Evolutionary conservation across 2,329 filamentous ascomycete species (phyloP), one percentile per base, ranked within the genome.

Genomic region (Elsinoe batatas): DNA sequence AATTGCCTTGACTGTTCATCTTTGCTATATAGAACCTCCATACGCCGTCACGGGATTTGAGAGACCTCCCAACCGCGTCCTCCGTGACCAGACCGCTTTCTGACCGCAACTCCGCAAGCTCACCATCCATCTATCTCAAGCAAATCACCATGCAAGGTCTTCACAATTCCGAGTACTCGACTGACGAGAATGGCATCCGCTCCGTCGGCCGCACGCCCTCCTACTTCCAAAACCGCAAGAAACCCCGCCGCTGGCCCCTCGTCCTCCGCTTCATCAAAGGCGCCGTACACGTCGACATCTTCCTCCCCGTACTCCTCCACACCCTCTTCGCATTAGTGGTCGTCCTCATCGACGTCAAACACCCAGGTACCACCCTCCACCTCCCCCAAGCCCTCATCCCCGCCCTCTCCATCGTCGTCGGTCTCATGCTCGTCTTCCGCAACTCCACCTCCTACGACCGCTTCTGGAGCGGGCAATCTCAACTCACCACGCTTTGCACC

Each of bases 341-440:
- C 54, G 79, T 82, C 30, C 82, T 76, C 61, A 66, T 82, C 56
- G 79, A 84, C 64, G 73, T 78, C 20, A 12, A 18, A n/a, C 30
- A 46, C 40, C 53, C 53, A 1, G n/a, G 6, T 7, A 35, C 37
- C 8, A 54, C 46, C 70, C 53, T 58, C 7, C 76, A 74, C 37
- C 72, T 84, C 35, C 81, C 82, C 7, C 73, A 74, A 47, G 78
- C 72, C 60, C 83, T 84, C 59, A 80, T 84, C 43, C 81, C 82
- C 1, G 79, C 76, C 12, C 70, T 85, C 1, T 81, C 78, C 33
- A 85, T 85, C 56, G 82, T 85, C 51, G 81, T 85, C 2, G 82
- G 82, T 62, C 67, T 85, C 38, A 83, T 85, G 76, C 79, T 85
- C 33, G 82, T 85, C 26, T 84, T 85, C 69, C 76, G 82, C 36